Base-by-base conservation (phyloP, 441 rosid species). In the Arabidopsis hybrid region DNA sequence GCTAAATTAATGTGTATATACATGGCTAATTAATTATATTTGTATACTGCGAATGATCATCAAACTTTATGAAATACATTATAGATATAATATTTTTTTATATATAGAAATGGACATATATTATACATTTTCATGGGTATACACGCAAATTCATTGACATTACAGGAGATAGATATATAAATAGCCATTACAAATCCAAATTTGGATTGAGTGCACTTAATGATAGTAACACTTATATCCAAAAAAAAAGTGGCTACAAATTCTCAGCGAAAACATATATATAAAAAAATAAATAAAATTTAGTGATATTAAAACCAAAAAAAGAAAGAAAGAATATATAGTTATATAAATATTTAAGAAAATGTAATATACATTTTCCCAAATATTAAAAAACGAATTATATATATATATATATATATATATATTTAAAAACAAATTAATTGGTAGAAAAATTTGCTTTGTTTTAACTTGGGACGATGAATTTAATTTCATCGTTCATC, bases 401-500 rank as follows among this genome's bases (percentile, higher is more conserved):
- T 34, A 5, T 14, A 4, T 10, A 52, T 63, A n/a, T n/a, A n/a
- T n/a, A n/a, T n/a, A n/a, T n/a, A n/a, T n/a, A n/a, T n/a, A n/a
- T n/a, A n/a, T n/a, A n/a, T n/a, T n/a, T n/a, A 34, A 2, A 49
- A 65, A 50, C 31, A 8, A 31, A 42, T 3, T 12, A 18, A 8
- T 42, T 43, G 12, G 51, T 35, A 38, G 14, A 52, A 73, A 36
- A 51, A 35, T 66, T 47, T 65, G 14, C 5, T 58, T 36, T 49
- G 53, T 42, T 42, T 10, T 18, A 56, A 59, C 72, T 39, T 51
- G 75, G 78, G 68, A 35, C 17, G 56, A 76, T 18, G 56, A 40
- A 72, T 86, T 88, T 38, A 81, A 78, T 47, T 90, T 88, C 78
- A 93, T 68, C 98, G 89, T 75, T 91, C 92, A 21, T 85, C 89